Percentiles rank a stretch among this genome's conserved stretches.
These are phyloP conservation scores for Calonectria crousiana DNA, from an alignment of 2,329 filamentous ascomycete genomes.

Conservation along the genomic window DNA sequence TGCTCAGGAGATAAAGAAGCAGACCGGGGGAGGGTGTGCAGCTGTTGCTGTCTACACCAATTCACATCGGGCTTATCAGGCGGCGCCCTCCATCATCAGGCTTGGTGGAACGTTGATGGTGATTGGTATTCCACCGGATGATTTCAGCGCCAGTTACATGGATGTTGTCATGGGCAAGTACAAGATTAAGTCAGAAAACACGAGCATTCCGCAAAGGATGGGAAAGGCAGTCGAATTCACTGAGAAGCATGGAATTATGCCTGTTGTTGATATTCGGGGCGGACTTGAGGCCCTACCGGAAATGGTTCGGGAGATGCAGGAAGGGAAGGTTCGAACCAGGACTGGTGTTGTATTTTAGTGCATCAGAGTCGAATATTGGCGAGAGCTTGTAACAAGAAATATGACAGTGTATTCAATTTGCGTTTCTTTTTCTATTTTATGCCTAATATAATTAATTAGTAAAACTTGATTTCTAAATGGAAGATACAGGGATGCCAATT, in stretches of 20 bases:
- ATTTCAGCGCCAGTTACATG: conserved; percentile 51
- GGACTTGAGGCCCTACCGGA: conserved; percentile 26
- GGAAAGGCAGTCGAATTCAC: conserved; percentile 58
- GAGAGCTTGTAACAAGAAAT: background rate
- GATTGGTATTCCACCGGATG: conserved; percentile 54
- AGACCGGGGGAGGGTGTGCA: conserved; percentile 55
- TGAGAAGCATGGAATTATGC: conserved; percentile 48
- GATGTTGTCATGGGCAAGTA: conserved; percentile 55
- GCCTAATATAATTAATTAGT: background rate
- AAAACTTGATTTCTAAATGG: background rate
- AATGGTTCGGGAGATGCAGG: conserved; percentile 30
- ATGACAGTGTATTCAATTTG: background rate
- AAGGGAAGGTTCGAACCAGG: conserved; percentile 22
- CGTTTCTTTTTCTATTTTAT: background rate
- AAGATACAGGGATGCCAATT: background rate
- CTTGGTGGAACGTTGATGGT: conserved; percentile 57
- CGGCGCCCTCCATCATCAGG: conserved; percentile 50
- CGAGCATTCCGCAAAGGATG: conserved; percentile 56
- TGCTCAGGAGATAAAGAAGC: conserved; percentile 53
- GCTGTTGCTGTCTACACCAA: conserved; percentile 57
- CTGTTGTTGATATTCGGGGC: conserved; percentile 28
- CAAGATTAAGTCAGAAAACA: conserved; percentile 56
- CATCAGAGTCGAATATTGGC: background rate
- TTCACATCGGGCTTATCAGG: conserved; percentile 35
- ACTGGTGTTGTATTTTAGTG: conserved; percentile 25